These are phyloP conservation scores for Fagus crenata DNA, from an alignment of 306 rosid species.

Conservation along the genomic window DNA sequence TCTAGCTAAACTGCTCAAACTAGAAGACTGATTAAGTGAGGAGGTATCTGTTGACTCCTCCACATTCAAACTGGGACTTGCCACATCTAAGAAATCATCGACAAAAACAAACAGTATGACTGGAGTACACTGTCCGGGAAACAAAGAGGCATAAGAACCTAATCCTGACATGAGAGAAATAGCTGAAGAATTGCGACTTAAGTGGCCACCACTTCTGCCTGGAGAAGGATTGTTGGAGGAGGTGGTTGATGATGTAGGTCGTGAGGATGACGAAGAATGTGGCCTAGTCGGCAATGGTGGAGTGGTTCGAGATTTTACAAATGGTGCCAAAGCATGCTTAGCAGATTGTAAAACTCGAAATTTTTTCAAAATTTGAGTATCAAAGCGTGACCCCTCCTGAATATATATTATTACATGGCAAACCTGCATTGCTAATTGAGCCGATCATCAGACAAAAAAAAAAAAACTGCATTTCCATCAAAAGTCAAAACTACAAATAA, in stretches of 20 bases:
- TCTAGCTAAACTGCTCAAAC: conserved; percentile 49
- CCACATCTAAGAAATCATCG: conserved; percentile 66
- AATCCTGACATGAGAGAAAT: conserved; percentile 83
- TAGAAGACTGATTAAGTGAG: conserved; percentile 53
- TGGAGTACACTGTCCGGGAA: conserved; percentile 94
- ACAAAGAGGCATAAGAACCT: conserved; percentile 86
- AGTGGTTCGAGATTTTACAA: conserved; percentile 49
- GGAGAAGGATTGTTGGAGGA: conserved; percentile 61
- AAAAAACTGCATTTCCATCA: conserved; percentile 2
- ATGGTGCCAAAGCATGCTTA: conserved; percentile 79
- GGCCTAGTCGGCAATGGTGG: conserved; percentile 50
- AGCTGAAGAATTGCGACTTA: conserved; percentile 60
- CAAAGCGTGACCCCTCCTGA: conserved; percentile 79
- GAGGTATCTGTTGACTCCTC: conserved; percentile 61
- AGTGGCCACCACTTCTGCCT: conserved; percentile 59
- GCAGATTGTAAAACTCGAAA: conserved; percentile 83
- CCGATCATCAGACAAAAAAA: conserved; percentile 26
- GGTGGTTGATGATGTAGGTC: conserved; percentile 37
- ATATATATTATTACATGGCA: conserved; percentile 78
- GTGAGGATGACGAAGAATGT: conserved; percentile 47
- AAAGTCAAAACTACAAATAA: conserved; percentile 6
- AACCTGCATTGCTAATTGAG: conserved; percentile 70
- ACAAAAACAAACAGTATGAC: conserved; percentile 76
- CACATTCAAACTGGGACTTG: conserved; percentile 46
- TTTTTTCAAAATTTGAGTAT: conserved; percentile 60